Conservation (phyloP, 2,329 filamentous ascomycete genomes). For the Shiraia sp. region DNA sequence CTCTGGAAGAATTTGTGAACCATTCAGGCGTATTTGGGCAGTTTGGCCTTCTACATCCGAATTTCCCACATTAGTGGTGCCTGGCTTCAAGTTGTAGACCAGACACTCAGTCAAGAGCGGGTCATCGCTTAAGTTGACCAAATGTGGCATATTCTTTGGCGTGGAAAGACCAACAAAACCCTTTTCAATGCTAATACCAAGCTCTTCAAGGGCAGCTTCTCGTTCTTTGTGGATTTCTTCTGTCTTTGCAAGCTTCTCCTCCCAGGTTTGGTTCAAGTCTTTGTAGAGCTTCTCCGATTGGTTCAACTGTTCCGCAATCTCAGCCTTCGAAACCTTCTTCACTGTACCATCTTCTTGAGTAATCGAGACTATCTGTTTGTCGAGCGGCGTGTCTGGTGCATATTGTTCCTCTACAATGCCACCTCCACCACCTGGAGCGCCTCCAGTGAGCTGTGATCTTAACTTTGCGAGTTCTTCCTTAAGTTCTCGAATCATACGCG, state of each 20-base stretch:
- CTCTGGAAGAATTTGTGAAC: slow-evolving; percentile 86
- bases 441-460: slow-evolving; percentile 73
- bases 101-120: slow-evolving; percentile 93
- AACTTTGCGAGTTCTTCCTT: slow-evolving; percentile 91
- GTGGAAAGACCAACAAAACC: slow-evolving; percentile 94
- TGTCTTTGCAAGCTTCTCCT: slow-evolving; percentile 91
- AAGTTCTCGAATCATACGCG: slow-evolving; percentile 95
- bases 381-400: slow-evolving; percentile 85
- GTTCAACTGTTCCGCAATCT: slow-evolving; percentile 93
- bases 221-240: slow-evolving; percentile 98
- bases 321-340: slow-evolving; percentile 96
- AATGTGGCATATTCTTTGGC: slow-evolving; percentile 98
- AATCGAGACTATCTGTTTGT: slow-evolving; percentile 96
- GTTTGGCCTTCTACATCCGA: slow-evolving; percentile 77
- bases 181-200: slow-evolving; percentile 98
- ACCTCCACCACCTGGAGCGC: slow-evolving; percentile 41
- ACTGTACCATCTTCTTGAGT: slow-evolving; percentile 80
- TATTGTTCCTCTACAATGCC: slow-evolving; percentile 74
- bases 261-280: slow-evolving; percentile 98
- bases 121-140: slow-evolving; percentile 85
- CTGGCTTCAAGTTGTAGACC: slow-evolving; percentile 97
- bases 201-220: slow-evolving; percentile 90
- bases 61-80: slow-evolving; percentile 91
- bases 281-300: slow-evolving; percentile 96
- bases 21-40: slow-evolving; percentile 90